A percentile compares a stretch with the other conserved stretches of the same genome.
phyloP scores from a whole-genome alignment of 1,139 yeast genomes.

The Eremothecium sinecaudum region DNA sequence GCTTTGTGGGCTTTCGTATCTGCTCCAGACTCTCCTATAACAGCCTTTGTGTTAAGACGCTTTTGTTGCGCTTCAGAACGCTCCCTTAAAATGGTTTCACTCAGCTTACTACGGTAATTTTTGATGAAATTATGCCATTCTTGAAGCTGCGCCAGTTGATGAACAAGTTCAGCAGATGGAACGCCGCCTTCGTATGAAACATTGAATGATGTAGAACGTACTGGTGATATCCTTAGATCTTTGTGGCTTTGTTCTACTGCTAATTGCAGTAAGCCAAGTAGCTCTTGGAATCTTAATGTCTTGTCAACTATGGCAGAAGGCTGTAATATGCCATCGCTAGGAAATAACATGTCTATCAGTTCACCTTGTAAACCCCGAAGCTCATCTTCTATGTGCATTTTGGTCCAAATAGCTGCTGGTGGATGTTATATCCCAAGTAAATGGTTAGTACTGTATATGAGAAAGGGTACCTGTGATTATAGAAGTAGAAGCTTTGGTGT shows the following conservation, averaged over 20 bases:
- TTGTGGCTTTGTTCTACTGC: background rate
- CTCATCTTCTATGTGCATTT: background rate
- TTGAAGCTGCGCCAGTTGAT: constrained; percentile 1
- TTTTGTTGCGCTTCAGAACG: constrained; percentile 1
- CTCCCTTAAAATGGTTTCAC: constrained; percentile 3
- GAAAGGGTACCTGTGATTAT: too few relatives aligned
- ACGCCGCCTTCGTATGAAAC: background rate
- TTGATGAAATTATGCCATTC: constrained; percentile 1
- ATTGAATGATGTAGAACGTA: background rate
- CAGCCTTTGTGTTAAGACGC: constrained; percentile 1
- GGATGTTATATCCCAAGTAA: background rate
- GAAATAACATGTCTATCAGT: background rate
- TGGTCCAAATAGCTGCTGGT: too few relatives aligned
- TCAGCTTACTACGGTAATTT: constrained; percentile 1
- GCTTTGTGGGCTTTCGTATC: constrained; percentile 8
- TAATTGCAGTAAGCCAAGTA: constrained; percentile 1
- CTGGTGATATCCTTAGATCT: background rate
- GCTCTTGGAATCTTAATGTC: constrained; percentile 1
- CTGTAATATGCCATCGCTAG: background rate
- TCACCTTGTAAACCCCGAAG: constrained; percentile 1
- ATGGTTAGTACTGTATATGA: too few relatives aligned
- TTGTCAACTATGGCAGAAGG: background rate
- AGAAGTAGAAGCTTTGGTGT: too few relatives aligned
- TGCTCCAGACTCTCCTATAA: background rate
- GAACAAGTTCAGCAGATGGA: background rate